These are phyloP conservation scores for Boletus reticulatus DNA, from an alignment of 768 basidiomycete species.

Conservation along the genomic window DNA sequence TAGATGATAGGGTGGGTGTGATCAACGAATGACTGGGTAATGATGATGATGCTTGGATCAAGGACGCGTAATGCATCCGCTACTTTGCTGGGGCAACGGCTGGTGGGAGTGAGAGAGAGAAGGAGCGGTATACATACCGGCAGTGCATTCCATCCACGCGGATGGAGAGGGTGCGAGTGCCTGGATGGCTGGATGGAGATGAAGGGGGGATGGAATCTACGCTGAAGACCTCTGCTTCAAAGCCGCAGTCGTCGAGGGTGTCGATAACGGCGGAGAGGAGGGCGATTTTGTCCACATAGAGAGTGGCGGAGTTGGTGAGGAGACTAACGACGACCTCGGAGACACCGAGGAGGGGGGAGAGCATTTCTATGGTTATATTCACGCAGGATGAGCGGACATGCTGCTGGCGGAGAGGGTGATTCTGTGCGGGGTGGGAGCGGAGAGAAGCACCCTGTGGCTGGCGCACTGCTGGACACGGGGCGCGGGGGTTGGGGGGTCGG, in stretches of 20 bases:
- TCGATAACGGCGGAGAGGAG: slow-evolving; percentile 37
- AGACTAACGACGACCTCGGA: slow-evolving; percentile 55
- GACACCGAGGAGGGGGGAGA: slow-evolving; percentile 52
- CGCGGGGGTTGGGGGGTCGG: neutral
- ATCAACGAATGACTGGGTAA: slow-evolving; percentile 38
- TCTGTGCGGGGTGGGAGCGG: slow-evolving; percentile 25
- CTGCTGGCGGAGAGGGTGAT: slow-evolving; percentile 61
- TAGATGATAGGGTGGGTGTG: slow-evolving; percentile 45
- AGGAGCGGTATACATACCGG: slow-evolving; percentile 38
- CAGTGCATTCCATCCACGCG: slow-evolving; percentile 65
- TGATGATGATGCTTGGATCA: slow-evolving; percentile 34
- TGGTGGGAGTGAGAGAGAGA: slow-evolving; percentile 19
- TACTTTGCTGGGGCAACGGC: slow-evolving; percentile 55
- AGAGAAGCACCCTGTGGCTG: too few species aligned
- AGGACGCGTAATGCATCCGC: slow-evolving; percentile 39
- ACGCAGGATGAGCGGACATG: slow-evolving; percentile 74
- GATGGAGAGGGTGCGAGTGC: slow-evolving; percentile 48
- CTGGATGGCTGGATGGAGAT: neutral
- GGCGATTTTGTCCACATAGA: slow-evolving; percentile 38
- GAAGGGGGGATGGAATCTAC: slow-evolving; percentile 27
- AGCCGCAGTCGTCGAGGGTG: slow-evolving; percentile 48
- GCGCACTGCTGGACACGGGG: slow-evolving; percentile 37
- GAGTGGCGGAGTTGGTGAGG: slow-evolving; percentile 54
- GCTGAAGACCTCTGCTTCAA: slow-evolving; percentile 38
- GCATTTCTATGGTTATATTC: slow-evolving; percentile 46